A percentile compares a stretch with the other conserved stretches of the same genome.
Conservation (phyloP, 1,139 yeast species). For the Debaryomyces fabryi region DNA sequence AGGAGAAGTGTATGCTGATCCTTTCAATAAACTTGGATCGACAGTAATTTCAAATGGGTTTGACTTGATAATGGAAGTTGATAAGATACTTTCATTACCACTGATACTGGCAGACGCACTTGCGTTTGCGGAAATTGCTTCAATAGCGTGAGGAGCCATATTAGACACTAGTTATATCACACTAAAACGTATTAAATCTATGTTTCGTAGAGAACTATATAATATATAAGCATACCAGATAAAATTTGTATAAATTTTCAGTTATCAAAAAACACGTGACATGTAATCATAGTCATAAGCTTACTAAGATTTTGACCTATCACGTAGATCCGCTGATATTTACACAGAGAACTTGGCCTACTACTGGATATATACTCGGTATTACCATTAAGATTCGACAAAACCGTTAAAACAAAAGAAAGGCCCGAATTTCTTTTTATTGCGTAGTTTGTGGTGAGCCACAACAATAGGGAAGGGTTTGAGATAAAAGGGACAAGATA, state of each 20-base stretch:
- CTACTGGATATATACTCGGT: neutral
- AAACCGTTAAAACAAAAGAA: neutral
- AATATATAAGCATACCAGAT: neutral
- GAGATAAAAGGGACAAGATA: neutral
- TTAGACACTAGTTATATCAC: slow-evolving; percentile 1
- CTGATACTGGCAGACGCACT: slow-evolving; percentile 3
- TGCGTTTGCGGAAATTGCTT: slow-evolving; percentile 1
- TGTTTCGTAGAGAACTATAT: neutral
- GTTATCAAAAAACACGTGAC: slow-evolving; percentile 16
- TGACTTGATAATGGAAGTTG: slow-evolving; percentile 4
- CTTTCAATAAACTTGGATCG: slow-evolving; percentile 56
- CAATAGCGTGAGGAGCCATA: slow-evolving; percentile 18
- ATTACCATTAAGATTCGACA: neutral
- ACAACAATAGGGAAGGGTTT: neutral
- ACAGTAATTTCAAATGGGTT: slow-evolving; percentile 57
- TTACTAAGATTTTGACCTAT: slow-evolving; percentile 1
- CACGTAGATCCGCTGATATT: neutral
- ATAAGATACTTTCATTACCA: neutral
- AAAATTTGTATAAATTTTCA: neutral
- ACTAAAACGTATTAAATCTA: neutral
- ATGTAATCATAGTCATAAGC: slow-evolving; percentile 13
- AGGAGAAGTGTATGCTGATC: slow-evolving; percentile 62
- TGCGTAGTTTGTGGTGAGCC: neutral
- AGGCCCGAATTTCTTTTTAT: neutral
- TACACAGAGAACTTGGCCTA: neutral